A percentile compares a stretch with the other conserved stretches of the same genome.
These are phyloP conservation scores for Debaryomyces coudertii DNA, from an alignment of 1,139 yeast genomes.

Conservation along the genomic window DNA sequence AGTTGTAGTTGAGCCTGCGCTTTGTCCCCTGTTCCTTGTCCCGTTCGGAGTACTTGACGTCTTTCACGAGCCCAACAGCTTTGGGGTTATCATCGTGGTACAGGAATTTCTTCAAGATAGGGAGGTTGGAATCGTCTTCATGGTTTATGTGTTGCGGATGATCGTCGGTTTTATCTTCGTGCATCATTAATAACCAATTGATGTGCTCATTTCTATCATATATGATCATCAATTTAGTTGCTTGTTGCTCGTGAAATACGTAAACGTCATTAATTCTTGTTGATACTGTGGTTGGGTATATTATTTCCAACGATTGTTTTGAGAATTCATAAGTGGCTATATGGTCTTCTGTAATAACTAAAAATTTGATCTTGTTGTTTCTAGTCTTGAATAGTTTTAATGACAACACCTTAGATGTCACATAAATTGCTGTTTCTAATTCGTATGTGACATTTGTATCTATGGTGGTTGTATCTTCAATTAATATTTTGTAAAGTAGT, in stretches of 20 bases:
- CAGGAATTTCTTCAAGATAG: constrained; percentile 13
- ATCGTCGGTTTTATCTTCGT: not conserved
- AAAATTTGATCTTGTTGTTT: constrained; percentile 1
- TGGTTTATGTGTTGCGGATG: not conserved
- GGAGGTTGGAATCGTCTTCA: constrained; percentile 13
- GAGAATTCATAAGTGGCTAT: constrained; percentile 16
- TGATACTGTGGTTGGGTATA: constrained; percentile 10
- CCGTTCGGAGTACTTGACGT: constrained; percentile 16
- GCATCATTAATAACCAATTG: not conserved
- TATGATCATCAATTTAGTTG: not conserved
- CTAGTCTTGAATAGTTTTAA: constrained; percentile 1
- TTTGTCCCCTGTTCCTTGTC: constrained; percentile 11
- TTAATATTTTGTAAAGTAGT: constrained; percentile 1
- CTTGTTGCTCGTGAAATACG: not conserved
- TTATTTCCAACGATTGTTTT: constrained; percentile 12
- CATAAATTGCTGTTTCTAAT: constrained; percentile 1
- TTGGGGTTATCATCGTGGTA: constrained; percentile 14
- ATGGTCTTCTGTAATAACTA: constrained; percentile 16
- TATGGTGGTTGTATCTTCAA: not conserved
- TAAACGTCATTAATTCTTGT: constrained; percentile 13
- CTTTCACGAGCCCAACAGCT: constrained; percentile 14
- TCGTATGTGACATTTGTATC: not conserved
- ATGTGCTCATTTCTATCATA: not conserved
- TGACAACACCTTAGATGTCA: not conserved
- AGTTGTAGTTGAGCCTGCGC: constrained; percentile 15